These are phyloP conservation scores for Rosa multiflora DNA, from an alignment of 306 rosid genomes.

Conservation along the genomic window DNA sequence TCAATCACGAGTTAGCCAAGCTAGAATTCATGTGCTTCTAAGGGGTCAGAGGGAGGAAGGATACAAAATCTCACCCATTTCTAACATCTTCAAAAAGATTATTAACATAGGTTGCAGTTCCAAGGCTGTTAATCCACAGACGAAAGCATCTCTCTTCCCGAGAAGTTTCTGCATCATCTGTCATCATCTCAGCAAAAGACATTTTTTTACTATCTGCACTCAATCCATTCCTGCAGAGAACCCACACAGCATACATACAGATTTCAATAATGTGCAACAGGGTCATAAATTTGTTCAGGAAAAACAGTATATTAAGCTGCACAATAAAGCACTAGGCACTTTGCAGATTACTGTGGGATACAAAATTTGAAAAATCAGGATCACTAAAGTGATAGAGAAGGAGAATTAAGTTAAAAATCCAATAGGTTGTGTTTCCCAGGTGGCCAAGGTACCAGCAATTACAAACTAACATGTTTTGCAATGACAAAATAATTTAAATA, in stretches of 20 bases:
- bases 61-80: constrained; percentile 66
- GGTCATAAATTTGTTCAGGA: background rate
- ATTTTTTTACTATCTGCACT: constrained; percentile 61
- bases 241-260: background rate
- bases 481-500: background rate
- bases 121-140: constrained; percentile 98
- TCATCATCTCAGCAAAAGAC: constrained; percentile 98
- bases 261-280: background rate
- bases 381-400: background rate
- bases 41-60: background rate
- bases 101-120: constrained; percentile 76
- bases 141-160: constrained; percentile 98
- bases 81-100: constrained; percentile 96
- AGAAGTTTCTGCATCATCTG: constrained; percentile 92
- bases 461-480: background rate
- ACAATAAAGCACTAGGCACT: background rate
- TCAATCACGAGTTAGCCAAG: constrained; percentile 28
- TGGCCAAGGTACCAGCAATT: background rate
- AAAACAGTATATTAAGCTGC: background rate
- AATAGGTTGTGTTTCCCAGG: constrained; percentile 2
- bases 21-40: background rate
- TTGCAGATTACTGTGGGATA: background rate
- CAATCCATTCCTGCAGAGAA: constrained; percentile 85
- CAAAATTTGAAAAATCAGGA: background rate
- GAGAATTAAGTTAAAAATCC: background rate